These are phyloP conservation scores for Fusarium zealandicum DNA, from an alignment of 2,329 filamentous ascomycete species.

Conservation along the genomic window DNA sequence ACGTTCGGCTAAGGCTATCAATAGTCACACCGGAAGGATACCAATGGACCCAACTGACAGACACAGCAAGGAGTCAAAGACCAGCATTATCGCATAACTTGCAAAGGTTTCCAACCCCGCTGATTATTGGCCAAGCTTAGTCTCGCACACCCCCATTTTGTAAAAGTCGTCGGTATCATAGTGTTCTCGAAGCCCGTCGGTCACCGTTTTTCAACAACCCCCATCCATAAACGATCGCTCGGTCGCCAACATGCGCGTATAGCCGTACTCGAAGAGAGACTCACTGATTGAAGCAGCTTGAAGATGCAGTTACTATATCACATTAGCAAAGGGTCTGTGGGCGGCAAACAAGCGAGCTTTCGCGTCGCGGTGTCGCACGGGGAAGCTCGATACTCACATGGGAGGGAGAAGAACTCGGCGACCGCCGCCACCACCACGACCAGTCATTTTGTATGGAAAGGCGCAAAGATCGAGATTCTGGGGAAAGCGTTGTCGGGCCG, in stretches of 20 bases:
- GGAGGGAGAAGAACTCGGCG: slow-evolving; percentile 67
- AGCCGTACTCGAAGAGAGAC: slow-evolving; percentile 27
- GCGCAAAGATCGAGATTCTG: slow-evolving; percentile 9
- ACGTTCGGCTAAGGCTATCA: background rate
- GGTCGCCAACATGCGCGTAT: background rate
- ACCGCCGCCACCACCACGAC: slow-evolving; percentile 65
- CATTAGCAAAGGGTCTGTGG: slow-evolving; percentile 32
- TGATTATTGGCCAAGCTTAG: background rate
- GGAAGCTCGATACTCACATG: slow-evolving; percentile 50
- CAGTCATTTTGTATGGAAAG: slow-evolving; percentile 55
- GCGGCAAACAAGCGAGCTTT: slow-evolving; percentile 7
- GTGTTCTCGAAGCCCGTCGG: slow-evolving; percentile 25
- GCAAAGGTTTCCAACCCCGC: no score
- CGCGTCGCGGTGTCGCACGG: slow-evolving; percentile 20
- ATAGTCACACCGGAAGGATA: background rate
- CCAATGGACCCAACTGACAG: background rate
- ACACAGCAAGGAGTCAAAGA: background rate
- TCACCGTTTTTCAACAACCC: slow-evolving; percentile 11
- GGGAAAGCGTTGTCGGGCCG: background rate
- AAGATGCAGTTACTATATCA: slow-evolving; percentile 55
- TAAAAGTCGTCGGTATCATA: slow-evolving; percentile 3
- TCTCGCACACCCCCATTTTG: background rate
- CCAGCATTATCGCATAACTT: no score
- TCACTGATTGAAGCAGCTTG: slow-evolving; percentile 78
- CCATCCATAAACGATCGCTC: slow-evolving; percentile 23